A percentile compares a stretch with the other conserved stretches of the same genome.
phyloP scores from a whole-genome alignment of 2,329 filamentous ascomycete species.

The Helicocarpus griseus region DNA sequence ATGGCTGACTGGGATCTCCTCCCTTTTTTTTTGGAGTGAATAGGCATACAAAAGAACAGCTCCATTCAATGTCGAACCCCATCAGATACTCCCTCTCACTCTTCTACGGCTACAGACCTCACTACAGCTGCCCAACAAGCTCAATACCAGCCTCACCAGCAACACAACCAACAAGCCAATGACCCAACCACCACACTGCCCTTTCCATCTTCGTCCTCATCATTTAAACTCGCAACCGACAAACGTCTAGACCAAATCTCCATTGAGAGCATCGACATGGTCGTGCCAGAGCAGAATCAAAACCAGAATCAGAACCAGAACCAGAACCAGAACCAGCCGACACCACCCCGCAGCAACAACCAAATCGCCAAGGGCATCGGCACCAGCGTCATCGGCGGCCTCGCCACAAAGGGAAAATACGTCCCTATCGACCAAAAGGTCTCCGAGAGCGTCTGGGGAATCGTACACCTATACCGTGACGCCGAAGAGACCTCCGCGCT shows the following conservation, averaged over 20 bases:
- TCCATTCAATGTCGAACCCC: neutral
- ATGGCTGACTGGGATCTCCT: neutral
- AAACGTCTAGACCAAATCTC: conserved; percentile 74
- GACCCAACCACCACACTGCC: conserved; percentile 27
- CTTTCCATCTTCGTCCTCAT: conserved; percentile 31
- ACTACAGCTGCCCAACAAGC: neutral
- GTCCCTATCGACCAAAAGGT: conserved; percentile 59
- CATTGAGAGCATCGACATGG: conserved; percentile 74
- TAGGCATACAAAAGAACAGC: neutral
- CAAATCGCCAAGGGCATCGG: conserved; percentile 40
- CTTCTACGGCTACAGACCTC: neutral
- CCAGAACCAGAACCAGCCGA: conserved; percentile 14
- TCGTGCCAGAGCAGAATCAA: conserved; percentile 12
- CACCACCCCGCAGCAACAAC: conserved; percentile 29
- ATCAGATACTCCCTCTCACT: neutral
- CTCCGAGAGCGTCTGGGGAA: conserved; percentile 78
- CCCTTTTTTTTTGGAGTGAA: neutral
- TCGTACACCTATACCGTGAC: conserved; percentile 90
- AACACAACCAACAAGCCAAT: conserved; percentile 5
- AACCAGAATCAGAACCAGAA: conserved; percentile 7
- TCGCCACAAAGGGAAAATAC: conserved; percentile 74
- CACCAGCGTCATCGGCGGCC: conserved; percentile 48
- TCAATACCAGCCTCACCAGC: conserved; percentile 2
- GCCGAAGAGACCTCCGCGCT: conserved; percentile 60
- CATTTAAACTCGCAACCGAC: conserved; percentile 39